These are phyloP conservation scores for Pichia gijzeniarum DNA, from an alignment of 805 yeast genomes.

Conservation along the genomic window DNA sequence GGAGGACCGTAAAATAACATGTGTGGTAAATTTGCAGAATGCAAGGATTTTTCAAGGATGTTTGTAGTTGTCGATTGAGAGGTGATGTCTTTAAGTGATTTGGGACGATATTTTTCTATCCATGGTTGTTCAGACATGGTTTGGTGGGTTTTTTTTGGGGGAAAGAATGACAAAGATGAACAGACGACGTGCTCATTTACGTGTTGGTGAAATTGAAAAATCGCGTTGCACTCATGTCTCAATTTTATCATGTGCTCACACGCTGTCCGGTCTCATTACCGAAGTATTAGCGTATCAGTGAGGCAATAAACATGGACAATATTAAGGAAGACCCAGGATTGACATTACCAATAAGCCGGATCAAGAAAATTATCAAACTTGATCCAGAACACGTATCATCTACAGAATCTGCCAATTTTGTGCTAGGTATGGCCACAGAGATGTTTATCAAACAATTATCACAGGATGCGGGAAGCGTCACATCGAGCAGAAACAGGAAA, in stretches of 20 bases:
- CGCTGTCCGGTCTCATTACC: no score
- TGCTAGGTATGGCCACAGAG: slow-evolving; percentile 74
- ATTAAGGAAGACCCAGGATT: slow-evolving; percentile 16
- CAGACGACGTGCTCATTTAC: no score
- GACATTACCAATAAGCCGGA: slow-evolving; percentile 55
- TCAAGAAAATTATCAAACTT: slow-evolving; percentile 64
- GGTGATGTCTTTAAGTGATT: slow-evolving; percentile 75
- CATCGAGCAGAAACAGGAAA: slow-evolving; percentile 61
- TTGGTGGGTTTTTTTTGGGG: not conserved
- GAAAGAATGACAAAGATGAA: not conserved
- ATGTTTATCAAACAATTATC: slow-evolving; percentile 62
- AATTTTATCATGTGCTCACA: no score
- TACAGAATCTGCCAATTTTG: slow-evolving; percentile 64
- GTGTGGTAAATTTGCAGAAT: slow-evolving; percentile 82
- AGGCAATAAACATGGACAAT: not conserved
- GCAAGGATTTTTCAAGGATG: slow-evolving; percentile 71
- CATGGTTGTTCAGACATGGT: slow-evolving; percentile 47
- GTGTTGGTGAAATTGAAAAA: no score
- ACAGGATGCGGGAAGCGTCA: slow-evolving; percentile 61
- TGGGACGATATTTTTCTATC: slow-evolving; percentile 95
- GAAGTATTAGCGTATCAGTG: no score
- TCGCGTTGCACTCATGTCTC: no score
- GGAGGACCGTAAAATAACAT: slow-evolving; percentile 93
- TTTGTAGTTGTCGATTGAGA: slow-evolving; percentile 88
- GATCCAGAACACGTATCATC: slow-evolving; percentile 69